A percentile compares a stretch with the other conserved stretches of the same genome.
Evolutionary conservation across 2,329 filamentous ascomycete species (phyloP).

Genomic region (Diplodia sapinea): DNA sequence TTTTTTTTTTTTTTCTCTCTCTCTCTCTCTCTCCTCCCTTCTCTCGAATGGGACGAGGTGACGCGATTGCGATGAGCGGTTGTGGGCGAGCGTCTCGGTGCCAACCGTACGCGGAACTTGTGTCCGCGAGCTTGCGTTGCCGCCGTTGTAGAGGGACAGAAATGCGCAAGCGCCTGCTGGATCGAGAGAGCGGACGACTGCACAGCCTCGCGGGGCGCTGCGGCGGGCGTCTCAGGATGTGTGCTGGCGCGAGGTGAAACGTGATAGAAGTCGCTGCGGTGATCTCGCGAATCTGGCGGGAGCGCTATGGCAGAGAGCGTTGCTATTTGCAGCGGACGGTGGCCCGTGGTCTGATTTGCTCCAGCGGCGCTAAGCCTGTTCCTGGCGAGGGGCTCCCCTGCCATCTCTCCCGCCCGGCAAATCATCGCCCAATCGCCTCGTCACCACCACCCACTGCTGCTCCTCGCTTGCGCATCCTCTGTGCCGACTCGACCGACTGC

Average conservation of each 20-base stretch:
- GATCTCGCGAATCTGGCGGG: constrained; percentile 25
- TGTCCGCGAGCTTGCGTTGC: constrained; percentile 9
- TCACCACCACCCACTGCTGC: no score
- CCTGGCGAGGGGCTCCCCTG: constrained; percentile 1
- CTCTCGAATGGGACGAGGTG: background rate
- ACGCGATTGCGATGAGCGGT: background rate
- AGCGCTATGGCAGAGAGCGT: background rate
- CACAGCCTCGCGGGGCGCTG: constrained; percentile 8
- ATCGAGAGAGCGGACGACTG: background rate
- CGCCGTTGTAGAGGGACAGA: background rate
- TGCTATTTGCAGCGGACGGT: constrained; percentile 11
- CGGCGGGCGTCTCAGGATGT: background rate
- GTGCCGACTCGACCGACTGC: background rate
- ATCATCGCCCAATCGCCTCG: background rate
- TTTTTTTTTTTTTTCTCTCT: no score
- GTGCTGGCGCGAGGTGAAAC: constrained; percentile 13
- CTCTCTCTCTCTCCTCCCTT: no score
- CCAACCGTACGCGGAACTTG: constrained; percentile 1
- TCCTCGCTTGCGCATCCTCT: constrained; percentile 17
- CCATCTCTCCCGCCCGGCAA: background rate
- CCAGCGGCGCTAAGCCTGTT: constrained; percentile 19
- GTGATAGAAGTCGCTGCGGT: background rate
- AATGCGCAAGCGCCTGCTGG: background rate
- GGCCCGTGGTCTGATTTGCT: constrained; percentile 10
- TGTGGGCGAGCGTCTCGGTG: background rate